Conservation (phyloP, 148 eudicot species). For the Chenopodium quinoa region DNA sequence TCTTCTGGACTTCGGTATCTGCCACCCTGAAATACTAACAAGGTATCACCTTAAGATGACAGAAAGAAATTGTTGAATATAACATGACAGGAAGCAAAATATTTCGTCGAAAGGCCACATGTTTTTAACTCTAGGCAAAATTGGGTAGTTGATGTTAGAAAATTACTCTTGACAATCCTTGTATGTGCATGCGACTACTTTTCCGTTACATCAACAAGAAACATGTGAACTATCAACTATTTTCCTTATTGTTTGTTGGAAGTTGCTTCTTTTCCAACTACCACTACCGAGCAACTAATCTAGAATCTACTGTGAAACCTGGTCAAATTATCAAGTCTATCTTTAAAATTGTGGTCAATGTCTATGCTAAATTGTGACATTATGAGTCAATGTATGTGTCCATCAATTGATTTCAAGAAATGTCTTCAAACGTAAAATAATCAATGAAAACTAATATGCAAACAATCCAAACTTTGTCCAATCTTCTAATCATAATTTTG, state of each 20-base stretch:
- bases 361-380: neutral
- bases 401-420: too few species aligned
- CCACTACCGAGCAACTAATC: neutral
- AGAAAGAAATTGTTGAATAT: neutral
- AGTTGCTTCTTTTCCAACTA: neutral
- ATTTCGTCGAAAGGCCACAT: neutral
- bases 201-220: neutral
- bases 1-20: slow-evolving; percentile 83
- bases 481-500: neutral
- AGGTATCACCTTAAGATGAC: neutral
- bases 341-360: neutral
- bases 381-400: neutral
- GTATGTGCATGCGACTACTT: neutral
- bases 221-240: neutral
- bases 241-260: neutral
- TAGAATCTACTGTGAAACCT: neutral
- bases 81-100: neutral
- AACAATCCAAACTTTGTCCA: neutral
- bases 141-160: too few species aligned
- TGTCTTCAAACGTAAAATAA: too few species aligned
- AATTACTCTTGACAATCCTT: neutral
- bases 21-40: slow-evolving; percentile 53
- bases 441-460: too few species aligned
- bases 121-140: neutral
- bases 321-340: neutral